Percentiles rank a stretch among this genome's conserved stretches.
Conservation (phyloP, 306 rosid genomes). For the Lablab purpureus region DNA sequence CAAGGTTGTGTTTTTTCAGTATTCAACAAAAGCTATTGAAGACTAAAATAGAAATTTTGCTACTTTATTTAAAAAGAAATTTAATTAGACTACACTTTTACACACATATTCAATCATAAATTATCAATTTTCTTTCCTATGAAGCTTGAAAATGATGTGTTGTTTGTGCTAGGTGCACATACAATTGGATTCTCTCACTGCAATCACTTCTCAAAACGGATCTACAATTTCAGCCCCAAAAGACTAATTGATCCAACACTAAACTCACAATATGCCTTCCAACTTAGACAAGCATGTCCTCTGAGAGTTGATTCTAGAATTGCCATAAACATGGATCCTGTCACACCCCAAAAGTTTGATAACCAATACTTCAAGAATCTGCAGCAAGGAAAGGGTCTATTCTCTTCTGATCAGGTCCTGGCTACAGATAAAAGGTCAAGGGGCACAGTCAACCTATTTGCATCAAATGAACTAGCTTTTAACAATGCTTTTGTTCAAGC, state of each 20-base stretch:
- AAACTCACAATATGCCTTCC: conserved; percentile 55
- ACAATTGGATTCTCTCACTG: conserved; percentile 84
- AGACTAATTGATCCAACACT: conserved; percentile 67
- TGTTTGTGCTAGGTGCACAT: conserved; percentile 64
- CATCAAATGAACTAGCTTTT: conserved; percentile 61
- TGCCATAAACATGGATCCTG: conserved; percentile 71
- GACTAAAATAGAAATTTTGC: too few relatives aligned
- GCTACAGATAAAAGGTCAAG: conserved; percentile 64
- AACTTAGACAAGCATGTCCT: conserved; percentile 63
- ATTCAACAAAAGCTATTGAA: neutral
- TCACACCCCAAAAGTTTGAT: conserved; percentile 63
- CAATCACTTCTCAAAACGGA: conserved; percentile 52
- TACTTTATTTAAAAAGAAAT: neutral
- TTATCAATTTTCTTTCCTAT: too few relatives aligned
- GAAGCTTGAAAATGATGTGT: neutral
- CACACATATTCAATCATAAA: neutral
- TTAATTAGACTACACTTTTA: neutral
- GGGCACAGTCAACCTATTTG: conserved; percentile 63
- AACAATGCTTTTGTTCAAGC: conserved; percentile 60
- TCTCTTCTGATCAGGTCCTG: conserved; percentile 71
- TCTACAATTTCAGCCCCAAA: conserved; percentile 63
- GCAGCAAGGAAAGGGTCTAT: conserved; percentile 72
- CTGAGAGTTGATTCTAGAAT: conserved; percentile 58
- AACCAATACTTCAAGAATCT: conserved; percentile 79
- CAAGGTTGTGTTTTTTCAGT: neutral